Base-by-base conservation (phyloP, 2,329 filamentous ascomycete genomes). In the Fusarium hainanense region DNA sequence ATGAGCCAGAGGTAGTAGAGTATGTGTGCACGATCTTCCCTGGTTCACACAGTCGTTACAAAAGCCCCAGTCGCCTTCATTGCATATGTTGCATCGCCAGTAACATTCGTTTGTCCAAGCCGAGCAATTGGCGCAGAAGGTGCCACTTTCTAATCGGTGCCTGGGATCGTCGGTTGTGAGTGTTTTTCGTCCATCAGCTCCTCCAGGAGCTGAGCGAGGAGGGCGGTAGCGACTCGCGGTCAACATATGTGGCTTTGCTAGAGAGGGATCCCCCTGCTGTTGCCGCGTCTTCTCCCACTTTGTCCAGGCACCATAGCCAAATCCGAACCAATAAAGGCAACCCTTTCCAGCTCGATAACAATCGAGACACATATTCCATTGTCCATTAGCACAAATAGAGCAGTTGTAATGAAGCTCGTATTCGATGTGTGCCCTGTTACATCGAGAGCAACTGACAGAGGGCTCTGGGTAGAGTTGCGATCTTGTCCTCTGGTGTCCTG, bases 61-160 rank as follows among this genome's bases (percentile, higher is more conserved):
- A 77, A 93, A 98, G 0, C 95, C 95, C 94, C 94, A 98, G 76
- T 97, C 94, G 7, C 93, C 95, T 67, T 96, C 90, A 74, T 97
- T 97, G 81, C 95, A 98, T 27, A 86, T 79, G 63, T 92, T 89
- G 78, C 95, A 98, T 67, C 92, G 90, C 95, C 94, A 98, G 79
- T 93, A 97, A 79, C 93, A 96, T 54, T 91, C 87, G 74, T 97
- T 94, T 0, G 93, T 87, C 83, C 89, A 92, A 1, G 87, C 83
- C 20, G 86, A 83, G 77, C 95, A 98, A 49, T 87, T 86, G 40
- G 91, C 89, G 77, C 95, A 98, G 78, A 98, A 98, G 8, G 93
- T 90, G 21, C 95, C 95, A 54, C 88, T 90, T 78, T 96, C 89
- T 1, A 96, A 81, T 25, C 93, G 85, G 41, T 85, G 85, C 7